A percentile compares a stretch with the other conserved stretches of the same genome.
phyloP scores from a whole-genome alignment of 163 green algal species.

The Scenedesmus sp. region DNA sequence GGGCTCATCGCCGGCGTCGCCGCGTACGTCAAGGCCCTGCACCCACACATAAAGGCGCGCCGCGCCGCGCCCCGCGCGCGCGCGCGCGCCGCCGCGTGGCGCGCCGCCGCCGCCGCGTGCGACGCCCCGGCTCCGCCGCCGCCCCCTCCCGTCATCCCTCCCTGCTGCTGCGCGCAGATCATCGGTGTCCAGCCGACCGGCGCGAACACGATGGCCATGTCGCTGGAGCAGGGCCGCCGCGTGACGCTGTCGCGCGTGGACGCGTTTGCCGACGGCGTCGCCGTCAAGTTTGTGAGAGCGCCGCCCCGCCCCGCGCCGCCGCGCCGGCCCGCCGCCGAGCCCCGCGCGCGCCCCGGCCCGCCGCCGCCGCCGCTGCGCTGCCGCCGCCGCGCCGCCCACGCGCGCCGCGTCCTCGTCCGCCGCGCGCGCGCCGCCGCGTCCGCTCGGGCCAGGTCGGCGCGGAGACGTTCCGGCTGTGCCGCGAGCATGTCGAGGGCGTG shows the following conservation, averaged over 20 bases:
- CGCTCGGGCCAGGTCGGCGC: slow-evolving; percentile 72
- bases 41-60: slow-evolving; percentile 82
- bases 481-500: slow-evolving; percentile 91
- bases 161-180: slow-evolving; percentile 54
- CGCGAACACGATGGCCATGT: slow-evolving; percentile 96
- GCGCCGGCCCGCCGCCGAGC: no score
- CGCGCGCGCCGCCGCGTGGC: not conserved
- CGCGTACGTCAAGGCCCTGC: slow-evolving; percentile 91
- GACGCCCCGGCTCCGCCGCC: no score
- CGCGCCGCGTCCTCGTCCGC: no score
- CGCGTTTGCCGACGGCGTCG: slow-evolving; percentile 96
- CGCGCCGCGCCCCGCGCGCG: not conserved
- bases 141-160: not conserved
- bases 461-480: slow-evolving; percentile 96
- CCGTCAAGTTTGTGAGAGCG: slow-evolving; percentile 84
- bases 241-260: slow-evolving; percentile 90
- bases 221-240: slow-evolving; percentile 75
- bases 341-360: no score
- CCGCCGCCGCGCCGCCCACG: no score
- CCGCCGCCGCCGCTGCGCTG: no score
- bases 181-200: slow-evolving; percentile 96
- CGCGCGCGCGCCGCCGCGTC: no score
- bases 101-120: not conserved
- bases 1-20: slow-evolving; percentile 95
- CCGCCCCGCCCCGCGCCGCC: no score